Base-by-base conservation (phyloP, 257 asterid genomes). In the Phtheirospermum japonicum region DNA sequence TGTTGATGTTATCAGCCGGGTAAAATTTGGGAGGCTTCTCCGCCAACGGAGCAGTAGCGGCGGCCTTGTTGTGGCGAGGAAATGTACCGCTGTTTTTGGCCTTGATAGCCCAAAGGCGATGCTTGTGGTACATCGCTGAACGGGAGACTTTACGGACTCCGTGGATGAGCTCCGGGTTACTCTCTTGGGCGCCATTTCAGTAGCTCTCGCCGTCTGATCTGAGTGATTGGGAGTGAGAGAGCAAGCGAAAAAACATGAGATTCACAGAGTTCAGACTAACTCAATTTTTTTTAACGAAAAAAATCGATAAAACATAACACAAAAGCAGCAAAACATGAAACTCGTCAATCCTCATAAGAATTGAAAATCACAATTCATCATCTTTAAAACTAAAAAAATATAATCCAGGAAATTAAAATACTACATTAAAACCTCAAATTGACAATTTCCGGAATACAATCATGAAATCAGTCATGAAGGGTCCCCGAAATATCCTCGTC, bases 401-500 rank as follows among this genome's bases (percentile, higher is more conserved):
- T 43, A 13, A 66, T 10, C 49, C 16, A 51, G 9, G 6, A 65
- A 36, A 14, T 12, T 9, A 36, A 4, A 71, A 59, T 51, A 30
- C 67, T 19, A 43, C 48, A 65, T 31, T 45, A 40, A 42, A 61
- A 36, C 8, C 50, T 71, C 60, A 57, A 49, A 39, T 50, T 43
- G 14, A 34, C 32, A n/a, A 34, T 61, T 48, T 28, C 40, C 12
- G 13, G 7, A 9, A 4, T 6, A 2, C 3, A 13, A 36, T 7
- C 13, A 9, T 36, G 13, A 9, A 37, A 63, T 76, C 78, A 80
- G 34, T 81, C 88, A 6, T 74, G 81, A 42, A 84, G 71, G 12
- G 71, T 74, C 7, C 92, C 92, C 86, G 79, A 75, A 13, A 84
- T 75, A 68, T 84, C 92, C 59, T 84, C 92, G 66, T 82, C 92